Evolutionary conservation across 371 early-diverging fungal genomes (phyloP), one percentile per base, ranked within the genome.

Genomic region (Sporodiniella umbellata): DNA sequence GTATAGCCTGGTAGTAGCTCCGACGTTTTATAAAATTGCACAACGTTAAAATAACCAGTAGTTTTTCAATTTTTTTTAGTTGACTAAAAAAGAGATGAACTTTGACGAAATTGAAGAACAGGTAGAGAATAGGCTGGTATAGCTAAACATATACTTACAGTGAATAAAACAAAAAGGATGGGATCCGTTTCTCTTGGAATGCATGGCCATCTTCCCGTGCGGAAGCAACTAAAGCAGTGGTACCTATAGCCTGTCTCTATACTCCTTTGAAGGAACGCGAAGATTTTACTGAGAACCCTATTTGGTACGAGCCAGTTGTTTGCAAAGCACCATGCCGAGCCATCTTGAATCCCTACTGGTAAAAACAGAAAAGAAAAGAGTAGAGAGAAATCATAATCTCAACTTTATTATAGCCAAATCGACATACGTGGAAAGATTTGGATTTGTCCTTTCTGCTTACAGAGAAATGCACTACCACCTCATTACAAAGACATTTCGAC

Each of bases 141-240:
- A 43, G 33, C 15, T n/a, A 11, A 30, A 18, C 15, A 3, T 33
- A 44, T 44, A 15, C 23, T 42, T 15, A 28, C 6, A 24, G 22
- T 28, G 4, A 19, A 8, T 42, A n/a, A 24, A 28, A 40, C 19
- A 26, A 25, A n/a, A 25, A 75, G 72, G 95, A 94, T 62, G 98
- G 98, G 53, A 85, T 95, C 64, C 89, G 99, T 28, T 87, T 99
- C 61, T 93, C 99, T 19, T 99, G 99, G 99, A 99, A 99, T 78
- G 93, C 94, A 22, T 96, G 96, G 87, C 96, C 99, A 49, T 88
- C 90, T 54, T 91, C 91, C 28, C 89, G 95, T 44, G 70, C 90
- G 31, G 99, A 98, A 67, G 95, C 94, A 14, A 92, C 93, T 19
- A 85, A 95, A 57, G 86, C 93, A 47, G 94, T 98, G 19, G 94